Conservation (phyloP, 441 rosid genomes). For the Sinapis alba region DNA sequence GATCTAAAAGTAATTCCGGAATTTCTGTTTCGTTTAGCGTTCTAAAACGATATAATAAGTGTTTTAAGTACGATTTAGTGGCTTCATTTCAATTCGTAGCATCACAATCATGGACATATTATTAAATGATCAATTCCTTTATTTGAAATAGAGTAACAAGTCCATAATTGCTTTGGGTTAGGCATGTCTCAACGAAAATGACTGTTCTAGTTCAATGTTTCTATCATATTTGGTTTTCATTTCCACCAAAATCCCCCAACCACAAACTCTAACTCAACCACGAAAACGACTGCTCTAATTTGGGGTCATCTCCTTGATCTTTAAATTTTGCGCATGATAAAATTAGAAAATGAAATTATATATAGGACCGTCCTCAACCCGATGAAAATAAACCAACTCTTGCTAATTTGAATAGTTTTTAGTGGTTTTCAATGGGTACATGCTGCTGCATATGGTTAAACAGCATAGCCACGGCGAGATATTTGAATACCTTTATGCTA, state of each 20-base stretch:
- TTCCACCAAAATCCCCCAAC: constrained; percentile 30
- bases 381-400: background rate
- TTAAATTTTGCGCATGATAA: background rate
- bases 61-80: background rate
- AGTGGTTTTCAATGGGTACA: background rate
- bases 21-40: no score
- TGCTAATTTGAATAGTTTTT: background rate
- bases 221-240: constrained; percentile 13
- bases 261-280: constrained; percentile 16
- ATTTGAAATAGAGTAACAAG: constrained; percentile 17
- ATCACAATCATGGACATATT: constrained; percentile 32
- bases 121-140: background rate
- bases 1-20: no score
- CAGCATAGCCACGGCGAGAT: background rate
- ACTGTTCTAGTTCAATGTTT: constrained; percentile 29
- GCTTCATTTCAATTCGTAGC: constrained; percentile 1
- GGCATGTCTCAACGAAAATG: constrained; percentile 45
- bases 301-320: constrained; percentile 6
- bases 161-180: constrained; percentile 34
- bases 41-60: background rate
- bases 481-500: background rate
- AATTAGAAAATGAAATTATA: background rate
- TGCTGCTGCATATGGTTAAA: background rate
- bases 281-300: background rate
- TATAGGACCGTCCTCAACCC: background rate